Base-by-base conservation (phyloP, 257 asterid species). In the Ilex asprella region DNA sequence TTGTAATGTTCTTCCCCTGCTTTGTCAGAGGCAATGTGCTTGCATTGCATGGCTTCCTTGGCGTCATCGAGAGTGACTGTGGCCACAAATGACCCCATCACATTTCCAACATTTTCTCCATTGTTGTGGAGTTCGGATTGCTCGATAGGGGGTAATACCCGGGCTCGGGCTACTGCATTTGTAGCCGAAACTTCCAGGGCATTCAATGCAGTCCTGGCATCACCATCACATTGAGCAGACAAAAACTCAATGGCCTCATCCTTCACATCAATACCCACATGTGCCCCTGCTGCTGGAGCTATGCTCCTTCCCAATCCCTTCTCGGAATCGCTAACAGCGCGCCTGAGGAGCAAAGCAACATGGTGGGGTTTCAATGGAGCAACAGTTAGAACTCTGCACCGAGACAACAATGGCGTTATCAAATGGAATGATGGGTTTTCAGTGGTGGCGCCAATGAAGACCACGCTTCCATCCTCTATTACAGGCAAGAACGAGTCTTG, bases 341-440 rank as follows among this genome's bases (percentile, higher is more conserved):
- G 77, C 21, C 47, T 79, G 7, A 87, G 47, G 15, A 89, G 79
- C 5, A 53, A 62, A n/a, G 51, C 32, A 12, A 89, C 52, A 39
- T 84, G 78, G 10, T 65, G 60, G 39, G 96, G 95, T 30, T 69
- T 73, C 66, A 91, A 66, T 1, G 93, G 89, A 3, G 74, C 74
- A 3, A 91, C 86, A 7, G 81, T 80, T 31, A 87, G 63, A 7
- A 91, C 89, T 57, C 94, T 73, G 67, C 96, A 87, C 31, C 95
- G 94, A 31, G 97, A 91, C 39, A 91, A 53, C 62, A 91, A 67
- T 0, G 97, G 97, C 9, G 95, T 91, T 61, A 84, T 73, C 52
- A 91, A 75, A 67, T 91, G 97, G 74, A 87, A 91, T 0, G 97
- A 87, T 0, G 97, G 96, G 75, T 87, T 91, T 69, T 91, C 97